Evolutionary conservation across 73 alveolate genomes (phyloP).

Genomic region (Breviolum minutum): DNA sequence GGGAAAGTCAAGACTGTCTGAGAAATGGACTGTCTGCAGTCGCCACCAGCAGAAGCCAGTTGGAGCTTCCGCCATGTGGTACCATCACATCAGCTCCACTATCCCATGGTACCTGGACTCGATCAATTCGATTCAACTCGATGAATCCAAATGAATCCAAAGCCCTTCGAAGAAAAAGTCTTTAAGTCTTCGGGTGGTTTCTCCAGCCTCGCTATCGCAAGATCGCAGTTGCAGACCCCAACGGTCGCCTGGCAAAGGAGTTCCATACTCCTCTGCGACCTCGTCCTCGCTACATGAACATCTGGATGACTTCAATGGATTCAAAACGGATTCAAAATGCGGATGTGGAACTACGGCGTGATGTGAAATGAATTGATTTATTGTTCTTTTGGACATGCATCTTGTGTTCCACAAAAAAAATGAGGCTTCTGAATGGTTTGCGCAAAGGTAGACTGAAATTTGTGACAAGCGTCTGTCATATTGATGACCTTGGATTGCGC

Average conservation of each 20-base stretch:
- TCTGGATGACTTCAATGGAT: neutral
- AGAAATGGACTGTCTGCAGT: neutral
- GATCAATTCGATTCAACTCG: too few relatives aligned
- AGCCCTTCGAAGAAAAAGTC: neutral
- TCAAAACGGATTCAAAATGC: neutral
- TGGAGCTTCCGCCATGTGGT: neutral
- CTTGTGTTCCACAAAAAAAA: too few relatives aligned
- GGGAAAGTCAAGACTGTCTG: too few relatives aligned
- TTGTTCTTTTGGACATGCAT: too few relatives aligned
- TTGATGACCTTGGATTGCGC: neutral
- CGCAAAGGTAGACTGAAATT: neutral
- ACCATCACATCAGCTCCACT: slow-evolving; percentile 65
- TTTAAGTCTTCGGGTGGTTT: neutral
- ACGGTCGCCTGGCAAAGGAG: neutral
- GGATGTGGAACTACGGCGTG: too few relatives aligned
- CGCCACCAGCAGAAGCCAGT: slow-evolving; percentile 55
- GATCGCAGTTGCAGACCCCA: slow-evolving; percentile 74
- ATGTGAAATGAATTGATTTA: too few relatives aligned
- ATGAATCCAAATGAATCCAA: too few relatives aligned
- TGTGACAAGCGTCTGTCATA: neutral
- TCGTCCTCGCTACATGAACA: neutral
- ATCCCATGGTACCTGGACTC: slow-evolving; percentile 68
- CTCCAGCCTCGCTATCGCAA: slow-evolving; percentile 75
- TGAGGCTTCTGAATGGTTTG: too few relatives aligned
- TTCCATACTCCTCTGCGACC: slow-evolving; percentile 56